Base-by-base conservation (phyloP, 768 basidiomycete species). In the Boletus fagicola region DNA sequence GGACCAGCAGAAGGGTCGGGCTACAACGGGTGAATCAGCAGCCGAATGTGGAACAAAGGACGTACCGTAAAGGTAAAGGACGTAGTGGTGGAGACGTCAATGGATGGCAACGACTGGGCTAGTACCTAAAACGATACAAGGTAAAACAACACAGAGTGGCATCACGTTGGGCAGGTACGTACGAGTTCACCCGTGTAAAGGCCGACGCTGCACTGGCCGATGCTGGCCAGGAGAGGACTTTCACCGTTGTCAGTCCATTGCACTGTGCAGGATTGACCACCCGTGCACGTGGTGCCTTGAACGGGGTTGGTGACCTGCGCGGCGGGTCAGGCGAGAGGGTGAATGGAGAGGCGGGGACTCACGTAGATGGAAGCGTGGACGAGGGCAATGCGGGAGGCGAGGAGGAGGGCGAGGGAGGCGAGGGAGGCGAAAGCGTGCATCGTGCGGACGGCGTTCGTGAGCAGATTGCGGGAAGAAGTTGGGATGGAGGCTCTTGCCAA, bases 241-340 rank as follows among this genome's bases (percentile, higher is more conserved):
- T 58, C 39, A 18, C 88, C 88, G 59, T 91, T 76, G 53, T 92
- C 88, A 1, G 82, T 57, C 88, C 87, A 91, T 45, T 75, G 55
- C 8, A 90, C 77, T 0, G 66, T 69, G 70, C 85, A 87, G 7
- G 78, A 58, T 59, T 82, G 68, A 12, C 83, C 84, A 26, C 75
- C 88, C 39, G 73, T 72, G 66, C 85, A 88, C 24, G 71, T 73
- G 12, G 78, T 73, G 50, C 73, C 61, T 53, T 66, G 60, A 12
- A 69, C 59, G 31, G 87, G 85, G 51, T 74, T 60, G 36, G 78
- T 76, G 38, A 86, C 26, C 50, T 51, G 28, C 5, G n/a, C 13
- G 39, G 5, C 5, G 20, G 22, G n/a, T 51, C 15, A 51, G 50
- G 4, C 3, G 36, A 13, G 22, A 0, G 33, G 22, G 20, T 2